Evolutionary conservation across 2,329 filamentous ascomycete genomes (phyloP).

Genomic region (Truncatella angustata): DNA sequence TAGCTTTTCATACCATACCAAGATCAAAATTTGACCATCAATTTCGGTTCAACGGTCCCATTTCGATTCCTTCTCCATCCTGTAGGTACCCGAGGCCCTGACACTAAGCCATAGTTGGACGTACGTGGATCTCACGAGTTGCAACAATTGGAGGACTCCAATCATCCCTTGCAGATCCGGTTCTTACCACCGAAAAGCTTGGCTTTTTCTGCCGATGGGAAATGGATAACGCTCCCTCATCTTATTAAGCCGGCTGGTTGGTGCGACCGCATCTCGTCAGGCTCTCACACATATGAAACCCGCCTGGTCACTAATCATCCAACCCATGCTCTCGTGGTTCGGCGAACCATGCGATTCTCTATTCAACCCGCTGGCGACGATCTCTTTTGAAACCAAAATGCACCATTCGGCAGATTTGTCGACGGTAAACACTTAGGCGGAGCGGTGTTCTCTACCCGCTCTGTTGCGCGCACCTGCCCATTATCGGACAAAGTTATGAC

Average conservation of each 20-base stretch:
- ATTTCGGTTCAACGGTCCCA: slow-evolving; percentile 4
- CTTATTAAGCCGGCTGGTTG: slow-evolving; percentile 7
- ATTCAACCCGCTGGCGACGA: too few relatives aligned
- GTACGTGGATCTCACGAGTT: too few relatives aligned
- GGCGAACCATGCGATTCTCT: too few relatives aligned
- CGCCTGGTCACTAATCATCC: not conserved
- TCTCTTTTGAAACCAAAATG: too few relatives aligned
- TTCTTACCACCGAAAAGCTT: slow-evolving; percentile 7
- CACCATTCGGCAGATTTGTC: too few relatives aligned
- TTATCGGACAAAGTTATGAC: not conserved
- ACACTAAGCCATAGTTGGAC: too few relatives aligned
- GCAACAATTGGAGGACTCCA: slow-evolving; percentile 1
- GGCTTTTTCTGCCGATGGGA: not conserved
- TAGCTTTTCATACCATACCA: not conserved
- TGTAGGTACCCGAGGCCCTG: too few relatives aligned
- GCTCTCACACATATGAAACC: slow-evolving; percentile 3
- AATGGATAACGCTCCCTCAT: not conserved
- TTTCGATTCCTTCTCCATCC: not conserved
- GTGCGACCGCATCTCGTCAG: slow-evolving; percentile 4
- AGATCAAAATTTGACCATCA: slow-evolving; percentile 2
- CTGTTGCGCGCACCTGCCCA: slow-evolving; percentile 1
- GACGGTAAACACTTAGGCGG: not conserved
- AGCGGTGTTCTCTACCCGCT: not conserved
- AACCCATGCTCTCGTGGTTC: too few relatives aligned
- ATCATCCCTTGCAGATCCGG: slow-evolving; percentile 5